phyloP scores from a whole-genome alignment of 2,329 filamentous ascomycete genomes.

The Rachicladosporium sp. region DNA sequence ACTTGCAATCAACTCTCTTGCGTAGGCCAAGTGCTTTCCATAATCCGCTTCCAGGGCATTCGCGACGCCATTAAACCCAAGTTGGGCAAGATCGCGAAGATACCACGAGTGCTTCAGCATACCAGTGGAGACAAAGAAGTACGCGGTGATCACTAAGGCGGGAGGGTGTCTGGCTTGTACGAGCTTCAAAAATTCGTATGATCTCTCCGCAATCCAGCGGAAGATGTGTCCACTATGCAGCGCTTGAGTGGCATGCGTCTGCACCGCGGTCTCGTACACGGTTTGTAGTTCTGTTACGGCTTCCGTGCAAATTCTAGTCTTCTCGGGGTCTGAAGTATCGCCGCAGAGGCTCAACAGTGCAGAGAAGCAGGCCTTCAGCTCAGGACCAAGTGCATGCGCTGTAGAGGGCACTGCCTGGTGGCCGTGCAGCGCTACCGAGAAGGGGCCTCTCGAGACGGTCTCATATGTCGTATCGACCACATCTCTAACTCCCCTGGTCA shows the following conservation, averaged over 20 bases:
- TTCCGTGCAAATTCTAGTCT: constrained; percentile 2
- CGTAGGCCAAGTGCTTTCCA: no score
- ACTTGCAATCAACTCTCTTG: no score
- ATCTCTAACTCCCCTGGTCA: constrained; percentile 12
- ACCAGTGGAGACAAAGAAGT: constrained; percentile 12
- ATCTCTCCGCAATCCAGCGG: constrained; percentile 5
- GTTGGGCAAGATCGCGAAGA: constrained; percentile 11
- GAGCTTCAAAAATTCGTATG: constrained; percentile 8
- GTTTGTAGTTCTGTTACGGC: neutral
- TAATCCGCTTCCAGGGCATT: no score
- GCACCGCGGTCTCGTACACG: constrained; percentile 1
- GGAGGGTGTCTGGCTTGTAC: constrained; percentile 10
- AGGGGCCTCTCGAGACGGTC: constrained; percentile 7
- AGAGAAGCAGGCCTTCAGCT: neutral
- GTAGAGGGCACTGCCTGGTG: constrained; percentile 1
- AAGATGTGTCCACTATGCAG: constrained; percentile 3
- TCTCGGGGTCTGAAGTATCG: neutral
- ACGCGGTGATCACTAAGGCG: constrained; percentile 14
- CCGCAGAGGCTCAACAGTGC: no score
- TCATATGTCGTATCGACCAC: constrained; percentile 7
- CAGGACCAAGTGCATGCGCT: no score
- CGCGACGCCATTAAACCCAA: constrained; percentile 11
- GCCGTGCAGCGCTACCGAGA: constrained; percentile 4
- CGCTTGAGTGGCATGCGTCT: neutral
- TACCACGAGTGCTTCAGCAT: constrained; percentile 11